A percentile compares a stretch with the other conserved stretches of the same genome.
These are phyloP conservation scores for Sordariomycetes sp. DNA, from an alignment of 2,329 filamentous ascomycete species.

Conservation along the genomic window DNA sequence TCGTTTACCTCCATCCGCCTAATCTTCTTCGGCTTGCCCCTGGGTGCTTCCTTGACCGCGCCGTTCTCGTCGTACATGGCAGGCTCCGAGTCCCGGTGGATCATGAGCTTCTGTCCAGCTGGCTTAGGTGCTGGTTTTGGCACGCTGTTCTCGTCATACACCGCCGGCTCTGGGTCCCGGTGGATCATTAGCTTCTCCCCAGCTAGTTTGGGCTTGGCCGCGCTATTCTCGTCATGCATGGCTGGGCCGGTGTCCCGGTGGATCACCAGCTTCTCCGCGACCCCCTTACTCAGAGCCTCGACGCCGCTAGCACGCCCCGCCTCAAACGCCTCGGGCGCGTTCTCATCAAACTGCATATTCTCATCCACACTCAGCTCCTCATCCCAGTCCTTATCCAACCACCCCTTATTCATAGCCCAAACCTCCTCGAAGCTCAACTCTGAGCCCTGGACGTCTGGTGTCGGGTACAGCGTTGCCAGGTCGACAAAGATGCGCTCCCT, in stretches of 20 bases:
- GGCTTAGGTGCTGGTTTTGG: slow-evolving; percentile 24
- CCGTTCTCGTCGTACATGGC: slow-evolving; percentile 46
- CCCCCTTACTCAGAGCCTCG: slow-evolving; percentile 14
- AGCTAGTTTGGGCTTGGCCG: slow-evolving; percentile 4
- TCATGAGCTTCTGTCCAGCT: slow-evolving; percentile 22
- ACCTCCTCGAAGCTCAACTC: slow-evolving; percentile 91
- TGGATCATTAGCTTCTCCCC: slow-evolving; percentile 27
- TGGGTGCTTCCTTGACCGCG: slow-evolving; percentile 27
- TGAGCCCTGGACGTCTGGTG: slow-evolving; percentile 52
- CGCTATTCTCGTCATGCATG: slow-evolving; percentile 6
- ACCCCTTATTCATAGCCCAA: slow-evolving; percentile 63
- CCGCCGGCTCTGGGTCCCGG: slow-evolving; percentile 21
- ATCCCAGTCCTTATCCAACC: slow-evolving; percentile 45
- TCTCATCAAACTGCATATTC: slow-evolving; percentile 5
- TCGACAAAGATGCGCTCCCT: slow-evolving; percentile 81
- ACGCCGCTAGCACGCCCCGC: slow-evolving; percentile 6
- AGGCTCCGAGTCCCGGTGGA: slow-evolving; percentile 26
- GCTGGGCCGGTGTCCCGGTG: slow-evolving; percentile 14
- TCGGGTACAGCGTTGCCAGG: slow-evolving; percentile 73
- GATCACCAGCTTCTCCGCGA: slow-evolving; percentile 12
- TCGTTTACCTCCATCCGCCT: slow-evolving; percentile 79
- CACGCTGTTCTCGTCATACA: slow-evolving; percentile 47
- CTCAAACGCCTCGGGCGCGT: not conserved
- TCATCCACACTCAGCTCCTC: slow-evolving; percentile 16
- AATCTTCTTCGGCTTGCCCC: slow-evolving; percentile 49